Base-by-base conservation (phyloP, 352 stramenopile species). In the Phytophthora multivora region DNA sequence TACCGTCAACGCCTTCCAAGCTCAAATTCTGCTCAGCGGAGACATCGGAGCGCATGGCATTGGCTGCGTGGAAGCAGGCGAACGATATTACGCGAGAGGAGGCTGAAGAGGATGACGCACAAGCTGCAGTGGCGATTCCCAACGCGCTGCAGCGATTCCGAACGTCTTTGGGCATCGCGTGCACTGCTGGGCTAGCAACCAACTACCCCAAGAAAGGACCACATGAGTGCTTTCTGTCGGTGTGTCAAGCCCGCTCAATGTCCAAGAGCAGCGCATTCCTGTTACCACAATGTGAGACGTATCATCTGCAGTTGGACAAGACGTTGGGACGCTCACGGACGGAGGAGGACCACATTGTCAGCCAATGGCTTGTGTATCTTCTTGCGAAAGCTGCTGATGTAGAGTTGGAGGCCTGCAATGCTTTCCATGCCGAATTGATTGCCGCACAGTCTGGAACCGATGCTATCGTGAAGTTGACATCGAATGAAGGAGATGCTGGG, bases 301-400 rank as follows among this genome's bases (percentile, higher is more conserved):
- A 88, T 30, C 77, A 83, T 23, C 35, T 94, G 11, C 66, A 78
- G 35, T 61, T 93, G 49, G 83, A 90, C 71, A 93, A 93, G 62
- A 66, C 69, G 19, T 33, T 79, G 21, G 63, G 66, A 15, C 79
- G 78, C 19, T 77, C 78, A n/a, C 78, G 77, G 25, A 47, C 35
- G 46, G 81, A 92, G 41, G 80, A 94, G 71, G 83, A 92, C 39
- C 57, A 75, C n/a, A 80, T 89, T 15, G 83, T 90, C 57, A 77
- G 80, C 55, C 69, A 73, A 10, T 88, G 81, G 70, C 66, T 92
- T 38, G 79, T 94, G 33, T 89, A 91, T 66, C 39, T 88, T 19
- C 51, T 93, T 5, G 75, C 77, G 3, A 82, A 86, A 30, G 48
- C 77, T 12, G 65, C 71, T 0, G 47, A 71, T 16, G 74, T 77